Percentiles rank a stretch among this genome's conserved stretches.
Evolutionary conservation across 2,329 filamentous ascomycete genomes (phyloP).

Genomic region (Pseudocercospora cruenta): DNA sequence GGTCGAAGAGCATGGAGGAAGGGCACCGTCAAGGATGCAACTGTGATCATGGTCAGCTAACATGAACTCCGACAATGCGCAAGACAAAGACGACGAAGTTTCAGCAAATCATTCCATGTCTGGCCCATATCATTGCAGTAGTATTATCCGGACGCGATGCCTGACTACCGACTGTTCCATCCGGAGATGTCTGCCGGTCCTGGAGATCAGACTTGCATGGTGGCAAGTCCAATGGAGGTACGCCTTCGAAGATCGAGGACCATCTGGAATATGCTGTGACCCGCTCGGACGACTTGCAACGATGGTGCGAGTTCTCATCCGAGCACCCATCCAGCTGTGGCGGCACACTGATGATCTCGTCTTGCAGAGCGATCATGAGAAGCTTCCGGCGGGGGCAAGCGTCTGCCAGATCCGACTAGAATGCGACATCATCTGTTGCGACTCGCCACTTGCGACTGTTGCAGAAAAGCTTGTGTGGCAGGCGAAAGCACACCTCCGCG

Average conservation of each 20-base stretch:
- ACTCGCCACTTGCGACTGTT: slow-evolving; percentile 5
- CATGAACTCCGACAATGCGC: not conserved
- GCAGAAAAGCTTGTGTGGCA: slow-evolving; percentile 18
- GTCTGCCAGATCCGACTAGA: slow-evolving; percentile 18
- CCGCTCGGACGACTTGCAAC: not conserved
- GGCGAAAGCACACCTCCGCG: slow-evolving; percentile 21
- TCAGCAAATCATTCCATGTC: slow-evolving; percentile 3
- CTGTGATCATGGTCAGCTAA: slow-evolving; percentile 45
- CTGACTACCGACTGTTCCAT: not conserved
- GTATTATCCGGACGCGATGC: not conserved
- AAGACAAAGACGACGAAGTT: not conserved
- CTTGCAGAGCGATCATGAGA: slow-evolving; percentile 20
- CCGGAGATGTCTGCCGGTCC: not conserved
- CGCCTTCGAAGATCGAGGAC: not conserved
- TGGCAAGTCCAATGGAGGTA: not conserved
- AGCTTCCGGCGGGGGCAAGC: slow-evolving; percentile 17
- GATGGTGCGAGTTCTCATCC: not conserved
- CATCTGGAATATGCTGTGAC: not conserved
- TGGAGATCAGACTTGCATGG: not conserved
- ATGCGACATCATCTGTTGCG: slow-evolving; percentile 13
- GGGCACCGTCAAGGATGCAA: slow-evolving; percentile 75
- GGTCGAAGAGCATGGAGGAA: slow-evolving; percentile 79
- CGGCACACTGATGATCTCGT: slow-evolving; percentile 16
- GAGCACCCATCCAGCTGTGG: slow-evolving; percentile 12
- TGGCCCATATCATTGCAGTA: not conserved